Evolutionary conservation across 768 basidiomycete genomes (phyloP), one percentile per base, ranked within the genome.

Genomic region (Podaxis pistillaris): DNA sequence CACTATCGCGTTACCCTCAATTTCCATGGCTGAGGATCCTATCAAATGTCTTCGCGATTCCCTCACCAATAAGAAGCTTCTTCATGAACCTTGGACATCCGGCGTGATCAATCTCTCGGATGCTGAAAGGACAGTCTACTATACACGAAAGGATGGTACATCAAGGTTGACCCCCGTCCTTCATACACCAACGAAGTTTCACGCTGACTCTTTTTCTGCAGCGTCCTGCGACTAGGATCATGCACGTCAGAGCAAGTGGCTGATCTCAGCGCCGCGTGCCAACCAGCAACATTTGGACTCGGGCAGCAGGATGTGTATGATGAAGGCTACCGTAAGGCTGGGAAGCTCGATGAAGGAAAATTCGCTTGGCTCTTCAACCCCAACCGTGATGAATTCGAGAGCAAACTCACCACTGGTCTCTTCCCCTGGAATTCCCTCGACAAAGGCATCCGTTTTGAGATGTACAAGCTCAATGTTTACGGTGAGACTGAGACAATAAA

Each of bases 401-500:
- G 26, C 44, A 61, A 9, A 65, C 77, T 46, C 65, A 66, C 12
- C 54, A 59, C 1, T 55, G 63, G n/a, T 63, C 74, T 6, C 50
- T 73, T 12, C 57, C 69, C 17, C 68, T 72, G 15, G 63, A 66
- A 2, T 56, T 63, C 15, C 61, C 68, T n/a, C 12, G 47, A 36
- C 41, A 66, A 5, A 55, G 60, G 13, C 7, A 68, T 81, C 30
- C 63, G 49, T 9, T 65, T 70, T 0, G 78, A 82, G 63, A 63
- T 81, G 6, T 80, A 80, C 67, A 82, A 83, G 63, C 68, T 82
- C 56, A 80, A 82, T 51, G 75, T 82, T 1, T 81, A 83, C 56
- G 75, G 82, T 80, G 59, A 33, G 33, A 33, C 33, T 6, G 13
- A 5, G 41, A 15, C n/a, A n/a, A 6, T 37, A 33, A 33, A 11